A percentile compares a stretch with the other conserved stretches of the same genome.
These are phyloP conservation scores for Trichoderma semiorbis DNA, from an alignment of 2,329 filamentous ascomycete genomes.

Conservation along the genomic window DNA sequence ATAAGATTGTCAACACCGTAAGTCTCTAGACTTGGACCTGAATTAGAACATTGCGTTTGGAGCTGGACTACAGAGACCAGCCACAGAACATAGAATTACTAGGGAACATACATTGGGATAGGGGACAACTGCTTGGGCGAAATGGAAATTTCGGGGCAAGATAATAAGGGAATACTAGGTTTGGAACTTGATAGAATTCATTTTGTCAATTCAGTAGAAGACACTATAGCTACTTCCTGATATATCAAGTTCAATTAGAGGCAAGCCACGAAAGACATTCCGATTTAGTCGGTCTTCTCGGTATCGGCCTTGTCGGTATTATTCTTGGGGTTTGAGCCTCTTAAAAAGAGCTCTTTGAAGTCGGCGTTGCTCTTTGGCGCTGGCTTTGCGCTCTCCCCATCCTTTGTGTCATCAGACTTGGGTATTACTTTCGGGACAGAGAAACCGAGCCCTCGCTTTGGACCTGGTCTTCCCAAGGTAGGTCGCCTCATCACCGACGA, in stretches of 20 bases:
- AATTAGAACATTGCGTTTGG: background rate
- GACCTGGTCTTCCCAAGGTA: slow-evolving; percentile 37
- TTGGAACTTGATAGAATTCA: background rate
- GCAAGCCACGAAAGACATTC: background rate
- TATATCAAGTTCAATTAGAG: background rate
- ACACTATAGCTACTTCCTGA: background rate
- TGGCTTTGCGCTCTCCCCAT: slow-evolving; percentile 22
- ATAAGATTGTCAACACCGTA: slow-evolving; percentile 17
- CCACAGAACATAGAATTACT: background rate
- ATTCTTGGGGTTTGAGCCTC: slow-evolving; percentile 20
- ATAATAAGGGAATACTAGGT: background rate
- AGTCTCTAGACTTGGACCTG: background rate
- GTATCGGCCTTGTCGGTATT: slow-evolving; percentile 6
- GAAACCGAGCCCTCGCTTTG: slow-evolving; percentile 46
- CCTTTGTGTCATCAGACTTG: slow-evolving; percentile 22
- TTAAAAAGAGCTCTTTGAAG: slow-evolving; percentile 53
- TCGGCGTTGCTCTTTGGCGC: slow-evolving; percentile 53
- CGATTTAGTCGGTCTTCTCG: background rate
- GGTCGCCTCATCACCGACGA: slow-evolving; percentile 44
- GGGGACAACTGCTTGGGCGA: background rate
- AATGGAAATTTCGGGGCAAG: background rate
- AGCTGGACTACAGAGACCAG: background rate
- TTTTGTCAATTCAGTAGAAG: background rate
- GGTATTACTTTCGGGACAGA: slow-evolving; percentile 26
- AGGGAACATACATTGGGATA: slow-evolving; percentile 1